Conservation (phyloP, 2,329 filamentous ascomycete species). For the Penicillium italicum region DNA sequence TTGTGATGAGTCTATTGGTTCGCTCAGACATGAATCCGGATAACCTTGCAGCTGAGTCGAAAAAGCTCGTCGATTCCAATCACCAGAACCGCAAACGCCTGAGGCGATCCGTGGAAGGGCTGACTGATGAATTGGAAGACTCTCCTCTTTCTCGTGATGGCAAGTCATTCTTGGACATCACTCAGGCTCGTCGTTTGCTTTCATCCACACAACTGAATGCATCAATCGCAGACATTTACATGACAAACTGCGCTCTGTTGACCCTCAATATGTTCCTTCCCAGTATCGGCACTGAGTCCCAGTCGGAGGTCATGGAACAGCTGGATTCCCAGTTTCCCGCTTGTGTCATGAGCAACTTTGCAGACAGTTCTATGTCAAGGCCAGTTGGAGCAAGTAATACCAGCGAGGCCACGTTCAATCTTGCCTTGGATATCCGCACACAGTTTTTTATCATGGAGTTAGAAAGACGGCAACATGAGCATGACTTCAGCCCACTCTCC, state of each 20-base stretch:
- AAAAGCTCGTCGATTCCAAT: neutral
- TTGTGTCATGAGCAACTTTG: constrained; percentile 35
- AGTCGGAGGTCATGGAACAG: constrained; percentile 23
- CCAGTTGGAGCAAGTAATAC: constrained; percentile 41
- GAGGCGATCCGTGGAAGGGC: constrained; percentile 20
- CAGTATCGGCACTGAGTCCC: constrained; percentile 18
- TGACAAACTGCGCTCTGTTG: constrained; percentile 44
- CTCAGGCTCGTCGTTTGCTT: constrained; percentile 31
- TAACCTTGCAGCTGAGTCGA: constrained; percentile 3
- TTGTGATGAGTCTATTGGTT: constrained; percentile 4
- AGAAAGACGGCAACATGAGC: constrained; percentile 29
- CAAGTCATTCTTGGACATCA: constrained; percentile 37
- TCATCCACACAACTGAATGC: constrained; percentile 24
- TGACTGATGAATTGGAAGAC: constrained; percentile 24
- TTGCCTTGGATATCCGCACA: constrained; percentile 54
- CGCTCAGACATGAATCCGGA: neutral
- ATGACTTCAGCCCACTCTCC: constrained; percentile 39
- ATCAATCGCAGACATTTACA: constrained; percentile 40
- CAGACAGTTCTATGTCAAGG: constrained; percentile 7
- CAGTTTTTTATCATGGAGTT: constrained; percentile 51
- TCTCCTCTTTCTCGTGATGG: constrained; percentile 21
- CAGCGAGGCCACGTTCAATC: constrained; percentile 42
- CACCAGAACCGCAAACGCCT: constrained; percentile 17
- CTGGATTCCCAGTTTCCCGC: constrained; percentile 35
- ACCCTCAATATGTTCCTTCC: constrained; percentile 40